A percentile compares a stretch with the other conserved stretches of the same genome.
Conservation (phyloP, 225 moss, liverwort and hornwort species). For the Thuidium tamariscinum region DNA sequence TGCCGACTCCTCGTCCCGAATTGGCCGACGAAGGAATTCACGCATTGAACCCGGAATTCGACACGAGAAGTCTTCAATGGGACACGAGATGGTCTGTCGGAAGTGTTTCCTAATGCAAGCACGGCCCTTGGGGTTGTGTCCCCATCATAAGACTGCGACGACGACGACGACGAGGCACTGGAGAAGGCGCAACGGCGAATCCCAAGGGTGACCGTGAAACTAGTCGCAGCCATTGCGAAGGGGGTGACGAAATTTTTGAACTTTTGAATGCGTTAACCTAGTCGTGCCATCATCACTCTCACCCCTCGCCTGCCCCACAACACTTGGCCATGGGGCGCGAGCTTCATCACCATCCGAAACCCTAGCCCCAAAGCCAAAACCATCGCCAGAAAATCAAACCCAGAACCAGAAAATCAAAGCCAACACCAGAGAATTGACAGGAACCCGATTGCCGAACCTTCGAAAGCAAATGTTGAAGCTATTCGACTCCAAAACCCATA, state of each 20-base stretch:
- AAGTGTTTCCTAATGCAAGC: neutral
- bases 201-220: slow-evolving; percentile 1
- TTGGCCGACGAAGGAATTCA: neutral
- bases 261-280: neutral
- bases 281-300: neutral
- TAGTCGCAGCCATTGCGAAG: slow-evolving; percentile 17
- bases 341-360: neutral
- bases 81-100: neutral
- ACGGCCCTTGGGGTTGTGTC: neutral
- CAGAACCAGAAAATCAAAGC: neutral
- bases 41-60: neutral
- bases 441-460: neutral
- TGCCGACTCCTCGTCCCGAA: neutral
- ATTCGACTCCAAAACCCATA: neutral
- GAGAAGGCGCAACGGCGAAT: neutral
- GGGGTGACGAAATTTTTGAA: neutral
- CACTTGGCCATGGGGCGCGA: neutral
- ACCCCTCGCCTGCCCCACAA: neutral
- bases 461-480: neutral
- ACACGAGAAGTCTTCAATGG: neutral
- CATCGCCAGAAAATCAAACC: neutral
- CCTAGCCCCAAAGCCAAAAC: neutral
- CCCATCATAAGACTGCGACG: neutral
- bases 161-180: neutral
- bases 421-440: neutral